A percentile compares a stretch with the other conserved stretches of the same genome.
These are phyloP conservation scores for Calocybe gambosa DNA, from an alignment of 1,284 basidiomycete genomes.

Conservation along the genomic window DNA sequence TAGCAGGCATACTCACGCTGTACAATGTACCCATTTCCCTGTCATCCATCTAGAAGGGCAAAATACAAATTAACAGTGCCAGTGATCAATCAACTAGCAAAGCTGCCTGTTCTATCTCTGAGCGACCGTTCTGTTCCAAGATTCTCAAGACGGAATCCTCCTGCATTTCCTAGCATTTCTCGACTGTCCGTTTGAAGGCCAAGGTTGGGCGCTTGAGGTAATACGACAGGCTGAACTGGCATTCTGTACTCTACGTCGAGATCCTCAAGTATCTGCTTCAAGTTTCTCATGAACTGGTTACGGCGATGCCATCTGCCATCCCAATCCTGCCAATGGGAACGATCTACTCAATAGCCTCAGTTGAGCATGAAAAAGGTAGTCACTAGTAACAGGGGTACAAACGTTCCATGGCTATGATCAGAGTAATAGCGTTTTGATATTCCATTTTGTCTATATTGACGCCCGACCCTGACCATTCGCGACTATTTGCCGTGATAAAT, in stretches of 20 bases:
- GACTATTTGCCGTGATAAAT: slow-evolving; percentile 61
- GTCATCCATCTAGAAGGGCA: too few relatives aligned
- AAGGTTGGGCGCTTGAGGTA: slow-evolving; percentile 25
- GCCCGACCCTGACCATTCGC: slow-evolving; percentile 63
- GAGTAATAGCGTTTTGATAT: slow-evolving; percentile 63
- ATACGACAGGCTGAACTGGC: slow-evolving; percentile 64
- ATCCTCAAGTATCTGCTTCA: slow-evolving; percentile 66
- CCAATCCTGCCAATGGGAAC: slow-evolving; percentile 86
- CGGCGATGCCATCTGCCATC: slow-evolving; percentile 70
- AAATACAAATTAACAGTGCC: too few relatives aligned
- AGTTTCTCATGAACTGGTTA: slow-evolving; percentile 64
- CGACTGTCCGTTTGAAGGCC: not conserved
- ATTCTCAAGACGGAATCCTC: slow-evolving; percentile 9
- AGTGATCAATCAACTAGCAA: slow-evolving; percentile 1
- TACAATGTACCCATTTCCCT: too few relatives aligned
- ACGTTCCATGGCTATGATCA: slow-evolving; percentile 75
- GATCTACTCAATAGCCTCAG: slow-evolving; percentile 36
- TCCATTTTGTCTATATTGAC: slow-evolving; percentile 76
- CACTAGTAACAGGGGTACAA: slow-evolving; percentile 27
- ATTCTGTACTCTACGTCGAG: slow-evolving; percentile 65
- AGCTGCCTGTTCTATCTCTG: slow-evolving; percentile 12
- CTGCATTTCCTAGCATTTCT: slow-evolving; percentile 13
- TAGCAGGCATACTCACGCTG: too few relatives aligned
- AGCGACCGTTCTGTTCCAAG: slow-evolving; percentile 9
- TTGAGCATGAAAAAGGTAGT: not conserved